phyloP scores from a whole-genome alignment of 2,329 filamentous ascomycete species.

The Diaporthe citri region DNA sequence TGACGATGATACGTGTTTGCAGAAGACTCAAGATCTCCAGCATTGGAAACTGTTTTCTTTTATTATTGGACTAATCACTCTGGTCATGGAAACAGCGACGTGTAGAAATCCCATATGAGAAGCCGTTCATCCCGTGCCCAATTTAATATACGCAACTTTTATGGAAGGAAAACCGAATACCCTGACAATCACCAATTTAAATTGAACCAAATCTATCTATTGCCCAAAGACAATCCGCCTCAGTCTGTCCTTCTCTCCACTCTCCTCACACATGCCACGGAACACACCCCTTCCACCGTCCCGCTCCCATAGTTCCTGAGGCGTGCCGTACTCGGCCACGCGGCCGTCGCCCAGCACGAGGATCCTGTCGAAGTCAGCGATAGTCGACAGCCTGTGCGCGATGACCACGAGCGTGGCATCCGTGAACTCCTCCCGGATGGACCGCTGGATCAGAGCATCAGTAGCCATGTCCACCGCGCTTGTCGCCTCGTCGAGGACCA shows the following conservation, averaged over 20 bases:
- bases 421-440: constrained; percentile 78
- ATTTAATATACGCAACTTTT: background rate
- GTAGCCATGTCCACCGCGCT: constrained; percentile 84
- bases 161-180: background rate
- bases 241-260: constrained; percentile 69
- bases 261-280: constrained; percentile 72
- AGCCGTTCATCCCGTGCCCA: background rate
- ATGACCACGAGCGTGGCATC: constrained; percentile 79
- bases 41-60: background rate
- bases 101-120: background rate
- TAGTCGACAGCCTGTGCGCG: constrained; percentile 80
- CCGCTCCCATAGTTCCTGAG: constrained; percentile 70
- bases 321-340: constrained; percentile 76
- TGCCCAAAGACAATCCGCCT: constrained; percentile 58
- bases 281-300: constrained; percentile 63
- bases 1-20: background rate
- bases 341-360: constrained; percentile 77
- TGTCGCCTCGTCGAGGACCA: constrained; percentile 86
- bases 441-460: constrained; percentile 79
- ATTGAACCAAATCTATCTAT: background rate
- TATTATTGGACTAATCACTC: background rate
- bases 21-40: background rate
- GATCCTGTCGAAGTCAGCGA: constrained; percentile 82
- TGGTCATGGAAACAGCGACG: background rate
- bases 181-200: background rate